phyloP scores from a whole-genome alignment of 768 basidiomycete species.

The Cystoderma amianthinum region DNA sequence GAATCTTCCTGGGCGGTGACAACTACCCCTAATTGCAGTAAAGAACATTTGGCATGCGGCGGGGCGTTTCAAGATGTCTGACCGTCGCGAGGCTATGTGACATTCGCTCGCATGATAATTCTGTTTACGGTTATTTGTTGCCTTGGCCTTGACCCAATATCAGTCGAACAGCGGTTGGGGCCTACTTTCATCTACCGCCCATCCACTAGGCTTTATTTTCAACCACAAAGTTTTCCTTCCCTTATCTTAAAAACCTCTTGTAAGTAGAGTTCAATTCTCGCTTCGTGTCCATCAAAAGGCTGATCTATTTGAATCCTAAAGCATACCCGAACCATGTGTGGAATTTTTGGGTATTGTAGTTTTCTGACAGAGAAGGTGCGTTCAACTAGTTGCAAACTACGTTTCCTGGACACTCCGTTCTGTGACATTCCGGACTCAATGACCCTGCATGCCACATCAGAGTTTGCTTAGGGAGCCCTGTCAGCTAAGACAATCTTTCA shows the following conservation, averaged over 20 bases:
- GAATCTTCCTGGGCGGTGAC: no score
- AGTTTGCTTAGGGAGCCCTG: neutral
- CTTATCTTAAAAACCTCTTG: no score
- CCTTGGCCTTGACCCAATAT: neutral
- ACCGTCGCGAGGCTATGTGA: neutral
- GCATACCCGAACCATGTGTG: conserved; percentile 56
- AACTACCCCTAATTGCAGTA: no score
- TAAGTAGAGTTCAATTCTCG: neutral
- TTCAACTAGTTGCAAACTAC: no score
- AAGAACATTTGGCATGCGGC: no score
- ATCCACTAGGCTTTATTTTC: no score
- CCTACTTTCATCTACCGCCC: neutral
- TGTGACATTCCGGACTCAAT: no score
- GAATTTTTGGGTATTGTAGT: conserved; percentile 96
- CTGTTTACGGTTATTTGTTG: neutral
- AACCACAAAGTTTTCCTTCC: no score
- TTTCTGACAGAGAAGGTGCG: conserved; percentile 91
- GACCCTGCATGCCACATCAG: neutral
- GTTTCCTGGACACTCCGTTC: no score
- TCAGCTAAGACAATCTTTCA: neutral
- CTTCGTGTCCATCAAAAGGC: neutral
- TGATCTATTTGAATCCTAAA: neutral
- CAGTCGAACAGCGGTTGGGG: neutral
- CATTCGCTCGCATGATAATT: neutral
- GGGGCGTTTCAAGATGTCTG: neutral